These are phyloP conservation scores for Pluteus cervinus DNA, from an alignment of 768 basidiomycete species.

Conservation along the genomic window DNA sequence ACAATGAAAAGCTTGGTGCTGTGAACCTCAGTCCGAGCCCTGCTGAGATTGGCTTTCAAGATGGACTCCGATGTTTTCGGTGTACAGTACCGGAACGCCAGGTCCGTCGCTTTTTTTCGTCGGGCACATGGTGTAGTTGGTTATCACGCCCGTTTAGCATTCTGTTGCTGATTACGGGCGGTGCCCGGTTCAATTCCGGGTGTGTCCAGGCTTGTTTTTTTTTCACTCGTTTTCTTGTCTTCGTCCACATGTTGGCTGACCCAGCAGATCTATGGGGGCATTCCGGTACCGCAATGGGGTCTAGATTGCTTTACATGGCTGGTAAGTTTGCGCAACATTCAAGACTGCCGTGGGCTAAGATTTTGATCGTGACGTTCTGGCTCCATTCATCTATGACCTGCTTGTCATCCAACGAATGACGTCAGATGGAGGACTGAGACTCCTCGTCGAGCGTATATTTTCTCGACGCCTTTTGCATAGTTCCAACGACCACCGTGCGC, in stretches of 20 bases:
- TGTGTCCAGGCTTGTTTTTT: constrained; percentile 18
- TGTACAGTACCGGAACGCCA: not conserved
- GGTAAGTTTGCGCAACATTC: too few relatives aligned
- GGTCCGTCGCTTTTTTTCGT: not conserved
- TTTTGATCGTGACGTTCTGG: too few relatives aligned
- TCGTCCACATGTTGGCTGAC: too few relatives aligned
- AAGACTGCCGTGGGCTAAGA: too few relatives aligned
- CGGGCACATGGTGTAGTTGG: constrained; percentile 27
- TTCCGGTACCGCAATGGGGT: too few relatives aligned
- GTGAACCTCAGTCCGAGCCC: not conserved
- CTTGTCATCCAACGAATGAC: constrained; percentile 6
- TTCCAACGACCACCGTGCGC: not conserved
- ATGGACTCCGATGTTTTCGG: not conserved
- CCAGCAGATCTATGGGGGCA: too few relatives aligned
- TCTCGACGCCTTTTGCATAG: not conserved
- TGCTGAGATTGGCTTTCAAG: too few relatives aligned
- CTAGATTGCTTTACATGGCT: too few relatives aligned
- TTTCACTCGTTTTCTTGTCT: too few relatives aligned
- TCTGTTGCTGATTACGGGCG: constrained; percentile 12
- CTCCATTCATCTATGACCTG: too few relatives aligned
- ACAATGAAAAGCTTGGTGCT: not conserved
- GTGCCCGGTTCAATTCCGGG: constrained; percentile 24
- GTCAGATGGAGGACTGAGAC: too few relatives aligned
- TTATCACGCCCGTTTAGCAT: constrained; percentile 27
- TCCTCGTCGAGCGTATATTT: not conserved